These are phyloP conservation scores for Boletus semigastroideus DNA, from an alignment of 1,284 basidiomycete species.

Conservation along the genomic window DNA sequence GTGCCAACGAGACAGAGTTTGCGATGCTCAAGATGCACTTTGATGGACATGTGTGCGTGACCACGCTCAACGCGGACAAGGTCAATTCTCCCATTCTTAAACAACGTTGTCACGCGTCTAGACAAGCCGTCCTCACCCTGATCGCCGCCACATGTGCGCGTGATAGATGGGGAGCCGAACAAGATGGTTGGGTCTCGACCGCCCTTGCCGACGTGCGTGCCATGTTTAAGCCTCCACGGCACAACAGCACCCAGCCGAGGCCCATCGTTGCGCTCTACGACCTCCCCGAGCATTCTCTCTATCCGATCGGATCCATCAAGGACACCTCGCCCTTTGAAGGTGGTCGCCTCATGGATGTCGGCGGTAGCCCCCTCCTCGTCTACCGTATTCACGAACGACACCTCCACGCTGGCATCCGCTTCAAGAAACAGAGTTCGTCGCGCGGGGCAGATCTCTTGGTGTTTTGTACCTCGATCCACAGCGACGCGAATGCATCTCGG, in stretches of 20 bases:
- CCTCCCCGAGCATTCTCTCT: constrained; percentile 10
- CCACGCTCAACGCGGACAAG: constrained; percentile 28
- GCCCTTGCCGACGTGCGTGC: constrained; percentile 26
- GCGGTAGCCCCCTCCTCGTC: constrained; percentile 19
- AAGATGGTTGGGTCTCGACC: constrained; percentile 21
- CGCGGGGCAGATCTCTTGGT: constrained; percentile 30
- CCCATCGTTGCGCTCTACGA: constrained; percentile 26
- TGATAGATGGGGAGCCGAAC: constrained; percentile 22
- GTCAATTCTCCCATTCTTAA: constrained; percentile 31
- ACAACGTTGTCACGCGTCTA: constrained; percentile 26
- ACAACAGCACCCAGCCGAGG: constrained; percentile 1
- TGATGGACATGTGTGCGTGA: constrained; percentile 31
- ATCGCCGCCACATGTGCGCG: constrained; percentile 20
- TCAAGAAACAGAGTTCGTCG: constrained; percentile 25
- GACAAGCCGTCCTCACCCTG: constrained; percentile 21
- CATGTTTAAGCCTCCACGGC: constrained; percentile 19
- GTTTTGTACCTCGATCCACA: constrained; percentile 20
- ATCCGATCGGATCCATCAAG: constrained; percentile 10
- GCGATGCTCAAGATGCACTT: constrained; percentile 29
- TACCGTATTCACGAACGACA: constrained; percentile 25
- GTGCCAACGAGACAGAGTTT: constrained; percentile 23
- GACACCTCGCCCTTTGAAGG: constrained; percentile 19
- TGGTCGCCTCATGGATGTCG: constrained; percentile 19
- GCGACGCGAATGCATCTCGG: constrained; percentile 7
- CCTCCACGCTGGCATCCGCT: constrained; percentile 19